Evolutionary conservation across 805 yeast genomes (phyloP), one percentile per base, ranked within the genome.

Genomic region (Schwanniomyces occidentalis): DNA sequence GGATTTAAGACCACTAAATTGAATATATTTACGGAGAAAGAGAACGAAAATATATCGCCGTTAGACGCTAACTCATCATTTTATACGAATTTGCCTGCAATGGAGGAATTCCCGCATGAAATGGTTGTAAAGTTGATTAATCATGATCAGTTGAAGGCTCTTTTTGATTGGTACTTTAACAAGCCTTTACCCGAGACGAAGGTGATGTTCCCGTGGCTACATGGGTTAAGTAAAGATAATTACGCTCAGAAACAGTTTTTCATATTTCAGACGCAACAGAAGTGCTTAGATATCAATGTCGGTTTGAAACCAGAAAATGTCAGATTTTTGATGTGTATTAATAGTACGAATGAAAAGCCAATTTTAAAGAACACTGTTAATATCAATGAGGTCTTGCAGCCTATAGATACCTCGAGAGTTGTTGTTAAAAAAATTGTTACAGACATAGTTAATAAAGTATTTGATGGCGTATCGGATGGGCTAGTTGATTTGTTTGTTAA

Each of bases 181-280:
- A 47, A 48, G 13, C 58, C 62, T 1, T 51, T 68, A 4, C 95
- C 96, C 0, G 75, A 75, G 3, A 82, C 90, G 13, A 73, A 69
- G 16, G 51, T 52, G 8, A 76, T 90, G 72, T 90, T 89, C 49
- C 97, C 97, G 0, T 89, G 96, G 96, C 66, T 87, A 16, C 96
- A 90, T 55, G 93, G 95, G 1, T 65, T 85, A 27, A 78, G 82
- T 42, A 69, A 67, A 9, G 66, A 70, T 22, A 78, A 79, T 49
- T 63, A 70, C 26, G 75, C 81, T 16, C 84, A 78, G 49, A 59
- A 72, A 27, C 62, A 71, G 56, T 64, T 78, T 42, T 67, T 68
- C 41, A 37, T 59, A 8, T 50, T 51, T 24, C 69, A 62, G 38
- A 54, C 52, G 24, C 55, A 42, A 24, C 33, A 34, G 8, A 12